These are phyloP conservation scores for Aspergillus intermedius DNA, from an alignment of 2,329 filamentous ascomycete genomes.

Conservation along the genomic window DNA sequence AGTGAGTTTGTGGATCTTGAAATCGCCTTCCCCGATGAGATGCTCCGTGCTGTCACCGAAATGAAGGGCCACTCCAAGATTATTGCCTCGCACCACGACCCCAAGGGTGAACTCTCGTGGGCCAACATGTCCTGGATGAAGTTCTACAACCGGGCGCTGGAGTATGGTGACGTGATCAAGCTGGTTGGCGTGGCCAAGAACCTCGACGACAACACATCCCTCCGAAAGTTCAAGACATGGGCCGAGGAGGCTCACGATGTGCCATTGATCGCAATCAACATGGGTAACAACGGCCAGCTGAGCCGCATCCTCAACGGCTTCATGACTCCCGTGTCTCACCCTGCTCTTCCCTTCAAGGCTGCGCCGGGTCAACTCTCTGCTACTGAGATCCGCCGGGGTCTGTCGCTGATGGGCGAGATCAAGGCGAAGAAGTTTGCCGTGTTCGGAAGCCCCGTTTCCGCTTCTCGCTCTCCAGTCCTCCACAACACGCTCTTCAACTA, in stretches of 20 bases:
- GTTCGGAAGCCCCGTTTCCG: constrained; percentile 76
- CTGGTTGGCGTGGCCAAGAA: constrained; percentile 73
- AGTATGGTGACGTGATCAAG: constrained; percentile 91
- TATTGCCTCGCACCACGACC: constrained; percentile 94
- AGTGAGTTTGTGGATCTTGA: constrained; percentile 92
- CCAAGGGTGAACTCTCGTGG: constrained; percentile 73
- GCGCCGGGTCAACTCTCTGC: constrained; percentile 91
- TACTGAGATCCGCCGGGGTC: constrained; percentile 72
- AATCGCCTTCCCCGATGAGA: constrained; percentile 72
- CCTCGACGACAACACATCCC: constrained; percentile 78
- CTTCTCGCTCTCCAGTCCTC: constrained; percentile 77
- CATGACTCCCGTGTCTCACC: constrained; percentile 90
- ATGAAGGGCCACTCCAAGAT: constrained; percentile 70
- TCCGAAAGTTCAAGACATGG: constrained; percentile 72
- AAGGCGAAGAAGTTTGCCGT: constrained; percentile 72
- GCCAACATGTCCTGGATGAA: constrained; percentile 85
- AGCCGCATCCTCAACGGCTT: constrained; percentile 87
- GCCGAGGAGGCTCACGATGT: constrained; percentile 66
- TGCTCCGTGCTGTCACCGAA: constrained; percentile 63
- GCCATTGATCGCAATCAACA: constrained; percentile 93
- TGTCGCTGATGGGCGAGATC: constrained; percentile 74
- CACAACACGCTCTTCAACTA: constrained; percentile 78
- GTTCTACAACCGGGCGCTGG: constrained; percentile 81
- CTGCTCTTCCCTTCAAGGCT: constrained; percentile 81
- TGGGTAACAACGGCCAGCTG: constrained; percentile 80